These are phyloP conservation scores for Phlebiopsis flavidoalba DNA, from an alignment of 768 basidiomycete genomes.

Conservation along the genomic window DNA sequence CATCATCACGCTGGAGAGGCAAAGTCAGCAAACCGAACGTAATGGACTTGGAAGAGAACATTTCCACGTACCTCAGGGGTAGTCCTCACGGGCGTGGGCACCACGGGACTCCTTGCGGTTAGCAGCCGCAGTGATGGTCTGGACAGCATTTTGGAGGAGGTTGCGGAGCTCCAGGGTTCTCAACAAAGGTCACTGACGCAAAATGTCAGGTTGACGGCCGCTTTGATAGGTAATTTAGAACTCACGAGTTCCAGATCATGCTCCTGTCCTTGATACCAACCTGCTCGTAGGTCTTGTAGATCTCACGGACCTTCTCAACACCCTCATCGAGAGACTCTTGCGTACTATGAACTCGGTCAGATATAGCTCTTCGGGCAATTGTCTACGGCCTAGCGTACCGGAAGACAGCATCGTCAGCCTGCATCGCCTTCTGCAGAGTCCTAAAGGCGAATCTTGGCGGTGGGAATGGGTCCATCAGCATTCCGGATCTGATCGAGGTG, in stretches of 20 bases:
- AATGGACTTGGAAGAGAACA: not conserved
- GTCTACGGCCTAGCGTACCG: slow-evolving; percentile 37
- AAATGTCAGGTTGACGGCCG: not conserved
- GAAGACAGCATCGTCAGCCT: slow-evolving; percentile 97
- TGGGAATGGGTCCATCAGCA: slow-evolving; percentile 46
- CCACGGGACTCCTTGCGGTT: slow-evolving; percentile 97
- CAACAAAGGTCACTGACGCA: slow-evolving; percentile 79
- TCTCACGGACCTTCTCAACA: slow-evolving; percentile 76
- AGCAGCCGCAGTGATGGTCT: slow-evolving; percentile 90
- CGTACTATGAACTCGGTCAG: slow-evolving; percentile 45
- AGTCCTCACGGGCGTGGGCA: slow-evolving; percentile 98
- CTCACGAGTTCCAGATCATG: slow-evolving; percentile 99
- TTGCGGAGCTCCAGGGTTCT: slow-evolving; percentile 97
- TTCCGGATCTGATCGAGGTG: slow-evolving; percentile 79
- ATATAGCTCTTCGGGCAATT: not conserved
- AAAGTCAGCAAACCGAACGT: not conserved
- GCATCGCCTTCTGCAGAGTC: slow-evolving; percentile 99
- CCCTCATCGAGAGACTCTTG: slow-evolving; percentile 89
- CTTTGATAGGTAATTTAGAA: slow-evolving; percentile 7
- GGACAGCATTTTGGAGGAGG: slow-evolving; percentile 89
- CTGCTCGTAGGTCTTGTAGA: slow-evolving; percentile 85
- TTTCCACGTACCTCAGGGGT: slow-evolving; percentile 66
- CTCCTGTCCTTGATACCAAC: slow-evolving; percentile 97
- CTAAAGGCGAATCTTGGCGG: slow-evolving; percentile 41
- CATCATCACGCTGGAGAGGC: slow-evolving; percentile 76